Conservation (phyloP, 192 early-diverging fungal genomes). For the Glomus cerebriforme region DNA sequence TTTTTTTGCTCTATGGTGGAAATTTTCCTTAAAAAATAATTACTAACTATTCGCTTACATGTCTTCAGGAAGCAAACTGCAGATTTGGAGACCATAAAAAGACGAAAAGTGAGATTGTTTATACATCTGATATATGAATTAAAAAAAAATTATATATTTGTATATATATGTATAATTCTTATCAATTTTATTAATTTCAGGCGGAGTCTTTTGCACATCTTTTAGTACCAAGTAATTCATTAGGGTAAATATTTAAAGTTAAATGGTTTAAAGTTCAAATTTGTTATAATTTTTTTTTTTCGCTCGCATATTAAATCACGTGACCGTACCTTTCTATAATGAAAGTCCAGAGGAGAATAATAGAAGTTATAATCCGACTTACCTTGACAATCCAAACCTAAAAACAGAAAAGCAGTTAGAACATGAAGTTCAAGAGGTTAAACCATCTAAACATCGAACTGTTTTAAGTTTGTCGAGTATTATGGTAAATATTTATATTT, state of each 20-base stretch:
- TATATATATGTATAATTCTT: too few relatives aligned
- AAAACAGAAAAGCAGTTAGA: constrained; percentile 71
- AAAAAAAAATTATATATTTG: too few relatives aligned
- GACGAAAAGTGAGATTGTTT: neutral
- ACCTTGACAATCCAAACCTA: constrained; percentile 85
- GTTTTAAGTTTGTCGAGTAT: constrained; percentile 80
- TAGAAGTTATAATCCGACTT: constrained; percentile 73
- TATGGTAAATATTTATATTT: constrained; percentile 55
- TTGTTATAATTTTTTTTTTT: neutral
- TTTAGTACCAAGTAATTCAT: constrained; percentile 51
- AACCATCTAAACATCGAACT: constrained; percentile 70
- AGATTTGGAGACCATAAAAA: neutral
- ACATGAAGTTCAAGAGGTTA: constrained; percentile 83
- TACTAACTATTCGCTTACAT: too few relatives aligned
- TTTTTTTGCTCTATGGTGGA: neutral
- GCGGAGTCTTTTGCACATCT: constrained; percentile 57
- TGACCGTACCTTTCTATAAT: constrained; percentile 15
- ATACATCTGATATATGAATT: too few relatives aligned
- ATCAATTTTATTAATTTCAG: too few relatives aligned
- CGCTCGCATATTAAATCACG: neutral
- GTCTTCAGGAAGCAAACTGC: neutral
- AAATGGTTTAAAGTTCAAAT: neutral
- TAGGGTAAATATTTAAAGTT: constrained; percentile 44
- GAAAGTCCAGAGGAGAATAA: constrained; percentile 36
- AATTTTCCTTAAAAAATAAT: too few relatives aligned